These are phyloP conservation scores for Phytopythium ostracodes DNA, from an alignment of 352 stramenopile genomes.

Conservation along the genomic window DNA sequence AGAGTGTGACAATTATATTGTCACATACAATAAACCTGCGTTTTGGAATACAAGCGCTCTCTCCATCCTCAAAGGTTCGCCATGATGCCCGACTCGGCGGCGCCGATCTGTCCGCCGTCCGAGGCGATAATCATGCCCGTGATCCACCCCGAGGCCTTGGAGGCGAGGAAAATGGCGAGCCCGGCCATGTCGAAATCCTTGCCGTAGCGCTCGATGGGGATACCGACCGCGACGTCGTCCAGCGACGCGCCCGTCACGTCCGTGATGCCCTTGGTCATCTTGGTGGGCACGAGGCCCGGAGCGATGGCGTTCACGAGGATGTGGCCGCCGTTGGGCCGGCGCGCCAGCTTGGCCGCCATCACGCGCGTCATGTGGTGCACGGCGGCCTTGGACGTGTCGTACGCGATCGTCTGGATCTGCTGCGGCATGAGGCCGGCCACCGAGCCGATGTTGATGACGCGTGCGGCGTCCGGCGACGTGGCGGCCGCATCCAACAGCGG, in stretches of 20 bases:
- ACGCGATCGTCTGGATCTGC: constrained; percentile 89
- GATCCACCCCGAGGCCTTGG: constrained; percentile 86
- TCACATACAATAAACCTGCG: not conserved
- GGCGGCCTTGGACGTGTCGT: constrained; percentile 94
- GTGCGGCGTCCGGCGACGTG: constrained; percentile 34
- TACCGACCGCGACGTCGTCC: constrained; percentile 54
- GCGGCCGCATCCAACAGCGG: constrained; percentile 82
- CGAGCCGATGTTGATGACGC: constrained; percentile 77
- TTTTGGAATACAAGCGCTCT: not conserved
- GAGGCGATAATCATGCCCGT: constrained; percentile 89
- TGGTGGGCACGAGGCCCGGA: constrained; percentile 88
- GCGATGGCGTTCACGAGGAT: constrained; percentile 96
- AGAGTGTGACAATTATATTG: not conserved
- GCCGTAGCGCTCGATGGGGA: constrained; percentile 84
- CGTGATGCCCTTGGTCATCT: constrained; percentile 86
- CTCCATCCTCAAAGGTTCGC: constrained; percentile 8
- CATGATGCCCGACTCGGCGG: constrained; percentile 37
- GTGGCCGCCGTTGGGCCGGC: constrained; percentile 65
- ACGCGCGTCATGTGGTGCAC: constrained; percentile 93
- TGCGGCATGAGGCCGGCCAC: constrained; percentile 80
- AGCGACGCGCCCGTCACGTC: constrained; percentile 34
- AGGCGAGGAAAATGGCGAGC: constrained; percentile 91
- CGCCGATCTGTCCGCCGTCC: constrained; percentile 81
- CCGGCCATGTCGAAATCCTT: constrained; percentile 90
- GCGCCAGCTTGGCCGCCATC: constrained; percentile 88